A percentile compares a stretch with the other conserved stretches of the same genome.
phyloP scores from a whole-genome alignment of 1,139 yeast species.

The Meyerozyma elateridarum region DNA sequence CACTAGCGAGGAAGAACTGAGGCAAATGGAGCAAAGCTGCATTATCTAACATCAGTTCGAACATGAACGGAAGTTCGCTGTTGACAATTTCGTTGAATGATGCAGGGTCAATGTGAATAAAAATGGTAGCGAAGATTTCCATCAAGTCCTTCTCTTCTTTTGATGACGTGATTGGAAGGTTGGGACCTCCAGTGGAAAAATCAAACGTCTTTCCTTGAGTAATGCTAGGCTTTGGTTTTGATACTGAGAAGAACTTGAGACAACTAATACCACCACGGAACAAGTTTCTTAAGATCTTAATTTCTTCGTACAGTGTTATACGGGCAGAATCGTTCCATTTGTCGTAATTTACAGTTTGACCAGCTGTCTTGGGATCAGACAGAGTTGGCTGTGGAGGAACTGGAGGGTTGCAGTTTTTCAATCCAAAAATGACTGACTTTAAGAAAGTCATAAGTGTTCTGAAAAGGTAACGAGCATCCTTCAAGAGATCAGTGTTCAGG shows the following conservation, averaged over 20 bases:
- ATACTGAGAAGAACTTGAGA: constrained; percentile 65
- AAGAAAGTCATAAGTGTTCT: constrained; percentile 85
- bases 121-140: constrained; percentile 94
- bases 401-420: constrained; percentile 87
- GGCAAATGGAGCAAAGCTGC: constrained; percentile 88
- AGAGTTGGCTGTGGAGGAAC: constrained; percentile 52
- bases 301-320: constrained; percentile 77
- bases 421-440: constrained; percentile 85
- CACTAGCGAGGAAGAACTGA: constrained; percentile 90
- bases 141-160: constrained; percentile 92
- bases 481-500: constrained; percentile 59
- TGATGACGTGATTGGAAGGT: constrained; percentile 77
- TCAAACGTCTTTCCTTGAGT: constrained; percentile 53
- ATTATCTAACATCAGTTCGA: constrained; percentile 75
- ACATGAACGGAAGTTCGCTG: constrained; percentile 72
- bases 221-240: constrained; percentile 39
- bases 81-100: constrained; percentile 91
- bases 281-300: constrained; percentile 65
- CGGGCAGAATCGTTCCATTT: constrained; percentile 88
- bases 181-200: constrained; percentile 65
- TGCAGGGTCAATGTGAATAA: constrained; percentile 91
- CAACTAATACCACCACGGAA: constrained; percentile 86
- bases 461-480: constrained; percentile 84
- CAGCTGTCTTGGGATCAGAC: constrained; percentile 56
- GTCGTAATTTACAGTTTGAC: constrained; percentile 50